Conservation (phyloP, 1,284 basidiomycete species). For the Macrocystidia cucumis region DNA sequence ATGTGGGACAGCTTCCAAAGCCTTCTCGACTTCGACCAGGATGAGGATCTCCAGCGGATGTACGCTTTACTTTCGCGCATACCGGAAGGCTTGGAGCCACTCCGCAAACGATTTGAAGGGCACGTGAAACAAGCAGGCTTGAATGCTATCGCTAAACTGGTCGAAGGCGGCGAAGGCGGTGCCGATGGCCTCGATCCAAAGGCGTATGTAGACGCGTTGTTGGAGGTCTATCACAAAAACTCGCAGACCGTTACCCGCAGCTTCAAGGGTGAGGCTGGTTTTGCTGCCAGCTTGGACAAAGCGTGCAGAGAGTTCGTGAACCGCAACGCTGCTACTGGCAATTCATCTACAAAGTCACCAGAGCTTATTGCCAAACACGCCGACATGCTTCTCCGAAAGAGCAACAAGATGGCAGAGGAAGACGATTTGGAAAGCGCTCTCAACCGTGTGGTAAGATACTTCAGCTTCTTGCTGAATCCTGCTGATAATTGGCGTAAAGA, state of each 20-base stretch:
- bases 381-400: conserved; percentile 89
- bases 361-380: conserved; percentile 94
- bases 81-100: conserved; percentile 84
- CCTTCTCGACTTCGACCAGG: conserved; percentile 89
- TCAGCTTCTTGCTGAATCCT: conserved; percentile 5
- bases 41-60: conserved; percentile 92
- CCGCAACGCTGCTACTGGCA: conserved; percentile 83
- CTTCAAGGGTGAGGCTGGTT: conserved; percentile 93
- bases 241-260: conserved; percentile 85
- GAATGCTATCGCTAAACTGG: conserved; percentile 77
- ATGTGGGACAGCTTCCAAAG: conserved; percentile 96
- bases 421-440: conserved; percentile 85
- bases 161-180: conserved; percentile 58
- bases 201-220: conserved; percentile 88
- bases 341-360: conserved; percentile 83
- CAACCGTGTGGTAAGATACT: conserved; percentile 74
- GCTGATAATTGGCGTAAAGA: conserved; percentile 39
- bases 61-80: conserved; percentile 90
- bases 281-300: conserved; percentile 92
- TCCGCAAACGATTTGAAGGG: conserved; percentile 89
- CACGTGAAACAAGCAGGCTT: conserved; percentile 92
- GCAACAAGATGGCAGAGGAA: conserved; percentile 93
- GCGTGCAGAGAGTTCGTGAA: conserved; percentile 98
- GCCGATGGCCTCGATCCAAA: conserved; percentile 76
- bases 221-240: conserved; percentile 91